Base-by-base conservation (phyloP, 495 filamentous ascomycete species). In the Sporormia fimetaria region DNA sequence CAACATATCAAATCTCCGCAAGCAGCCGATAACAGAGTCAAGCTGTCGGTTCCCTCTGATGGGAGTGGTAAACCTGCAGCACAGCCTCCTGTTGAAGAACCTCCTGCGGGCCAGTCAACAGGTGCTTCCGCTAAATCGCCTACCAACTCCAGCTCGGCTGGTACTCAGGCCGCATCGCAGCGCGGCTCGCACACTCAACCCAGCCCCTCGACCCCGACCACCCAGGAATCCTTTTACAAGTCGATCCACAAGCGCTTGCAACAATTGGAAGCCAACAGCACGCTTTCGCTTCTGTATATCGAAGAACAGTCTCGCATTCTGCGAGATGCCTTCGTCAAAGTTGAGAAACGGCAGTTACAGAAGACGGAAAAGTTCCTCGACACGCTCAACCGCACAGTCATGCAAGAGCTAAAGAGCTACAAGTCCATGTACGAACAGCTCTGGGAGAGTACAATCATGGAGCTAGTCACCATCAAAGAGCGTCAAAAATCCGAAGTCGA, bases 211-310 rank as follows among this genome's bases (percentile, higher is more conserved):
- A 75, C 73, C 12, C 87, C 88, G 8, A 87, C 85, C 0, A 88
- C 85, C 3, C 90, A 98, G 63, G 90, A 95, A 59, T 86, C 80
- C 6, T 96, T 98, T 64, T 98, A 94, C 71, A 96, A 96, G 61
- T 84, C 84, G 5, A 78, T 98, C 3, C 82, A 85, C 45, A 94
- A 95, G 57, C 83, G 90, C 26, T 73, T 98, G 4, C 81, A 87
- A 51, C 74, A 81, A 45, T 78, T 98, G 10, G 90, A 98, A 60
- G 74, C 83, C 15, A 95, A 96, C 60, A 84, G 84, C 5, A 90
- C 87, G 2, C 68, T 98, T 20, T 94, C 87, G 0, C 71, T 98
- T 2, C 83, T 93, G 52, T 98, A 96, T 57, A 95, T 98, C 49
- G 87, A 95, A 63, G 82, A 90, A 35, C 90, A 98, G 56, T 96